Percentiles rank a stretch among this genome's conserved stretches.
Conservation (phyloP, 768 basidiomycete species). For the Kwoniella sp. region DNA sequence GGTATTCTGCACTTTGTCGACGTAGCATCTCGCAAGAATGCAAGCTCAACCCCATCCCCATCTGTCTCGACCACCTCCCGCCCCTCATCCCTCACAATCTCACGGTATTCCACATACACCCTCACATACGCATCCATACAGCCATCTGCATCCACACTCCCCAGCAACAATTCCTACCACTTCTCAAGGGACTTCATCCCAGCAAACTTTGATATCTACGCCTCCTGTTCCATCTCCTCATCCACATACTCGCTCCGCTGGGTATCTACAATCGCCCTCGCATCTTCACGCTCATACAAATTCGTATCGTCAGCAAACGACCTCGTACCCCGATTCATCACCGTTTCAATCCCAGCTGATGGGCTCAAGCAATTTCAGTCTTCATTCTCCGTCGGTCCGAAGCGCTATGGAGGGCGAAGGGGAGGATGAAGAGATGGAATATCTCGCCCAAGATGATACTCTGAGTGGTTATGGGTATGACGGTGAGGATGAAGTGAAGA, state of each 20-base stretch:
- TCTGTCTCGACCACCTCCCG: background rate
- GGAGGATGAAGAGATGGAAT: conserved; percentile 24
- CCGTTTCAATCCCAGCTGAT: conserved; percentile 16
- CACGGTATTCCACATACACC: background rate
- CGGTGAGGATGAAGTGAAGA: conserved; percentile 33
- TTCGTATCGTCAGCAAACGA: conserved; percentile 9
- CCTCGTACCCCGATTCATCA: conserved; percentile 24
- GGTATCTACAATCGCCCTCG: conserved; percentile 1
- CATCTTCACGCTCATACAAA: background rate
- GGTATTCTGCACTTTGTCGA: background rate
- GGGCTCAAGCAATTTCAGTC: conserved; percentile 1
- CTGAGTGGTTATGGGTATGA: background rate
- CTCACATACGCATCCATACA: background rate
- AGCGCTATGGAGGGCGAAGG: background rate
- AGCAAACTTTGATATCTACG: conserved; percentile 1
- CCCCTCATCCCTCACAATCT: background rate
- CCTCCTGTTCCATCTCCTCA: conserved; percentile 7
- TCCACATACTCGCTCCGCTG: background rate
- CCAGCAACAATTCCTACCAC: background rate
- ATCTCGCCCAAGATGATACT: conserved; percentile 1
- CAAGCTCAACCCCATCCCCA: background rate
- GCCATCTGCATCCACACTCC: background rate
- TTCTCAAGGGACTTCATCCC: background rate
- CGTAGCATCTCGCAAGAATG: conserved; percentile 14
- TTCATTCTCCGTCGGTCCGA: background rate